Base-by-base conservation (phyloP, 2,329 filamentous ascomycete genomes). In the Didymella arachidicola region DNA sequence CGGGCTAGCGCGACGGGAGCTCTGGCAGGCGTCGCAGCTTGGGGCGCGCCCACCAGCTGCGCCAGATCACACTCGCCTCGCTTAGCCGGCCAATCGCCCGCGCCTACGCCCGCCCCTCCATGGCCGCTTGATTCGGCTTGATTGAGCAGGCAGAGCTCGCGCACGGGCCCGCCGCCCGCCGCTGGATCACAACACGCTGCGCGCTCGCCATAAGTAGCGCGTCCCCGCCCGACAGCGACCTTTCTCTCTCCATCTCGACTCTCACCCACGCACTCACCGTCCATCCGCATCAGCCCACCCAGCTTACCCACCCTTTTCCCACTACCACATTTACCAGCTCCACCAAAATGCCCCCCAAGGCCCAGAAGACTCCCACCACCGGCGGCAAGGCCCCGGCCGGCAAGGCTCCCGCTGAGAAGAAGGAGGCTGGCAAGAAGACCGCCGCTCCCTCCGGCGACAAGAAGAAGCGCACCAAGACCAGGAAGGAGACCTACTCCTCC, bases 391-490 rank as follows among this genome's bases (percentile, higher is more conserved):
- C 94, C 74, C 88, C 89, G 68, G 89, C 87, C 76, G 86, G 86
- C 77, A 90, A 90, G 81, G 87, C 88, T 45, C 93, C 94, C 61
- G 91, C 90, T 78, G 93, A 97, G 89, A 97, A 97, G 91, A 97
- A 98, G 90, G 94, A 98, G 84, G 95, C 94, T 68, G 95, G 94
- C 86, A 99, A 99, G 92, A 99, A 98, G 91, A 98, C 95, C 48
- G 83, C 87, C 71, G 92, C 94, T 61, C 88, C 93, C 63, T 88
- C 92, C 78, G 95, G 95, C 68, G 95, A 98, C 75, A 98, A 98
- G 93, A 99, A 99, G 92, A 99, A 98, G 93, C 92, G 95, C 79
- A 96, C 93, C 85, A 99, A 99, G 93, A 92, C 93, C 71, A 90
- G 95, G 84, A 98, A 98, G 91, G 95, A 99, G 87, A 99, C 95